Base-by-base conservation (phyloP, 352 stramenopile species). In the Pythium angustatum region DNA sequence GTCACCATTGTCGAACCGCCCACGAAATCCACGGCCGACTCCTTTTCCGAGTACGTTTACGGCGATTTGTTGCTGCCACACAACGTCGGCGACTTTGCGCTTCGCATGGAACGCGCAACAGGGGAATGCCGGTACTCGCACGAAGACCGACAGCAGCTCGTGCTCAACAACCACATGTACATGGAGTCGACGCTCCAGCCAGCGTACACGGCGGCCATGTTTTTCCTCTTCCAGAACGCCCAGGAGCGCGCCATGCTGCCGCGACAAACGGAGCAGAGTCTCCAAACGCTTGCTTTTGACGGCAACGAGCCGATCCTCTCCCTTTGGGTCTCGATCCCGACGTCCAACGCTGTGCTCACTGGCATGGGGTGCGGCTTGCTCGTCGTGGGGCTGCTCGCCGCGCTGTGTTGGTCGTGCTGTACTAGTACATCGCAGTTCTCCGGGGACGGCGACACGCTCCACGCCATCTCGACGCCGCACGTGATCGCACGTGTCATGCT, bases 181-280 rank as follows among this genome's bases (percentile, higher is more conserved):
- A 55, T 55, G 48, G 48, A 55, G 48, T 24, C 17, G 27, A 55
- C 26, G 17, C 48, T 55, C 48, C 48, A 55, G 28, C 48, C 48
- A 14, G 48, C 19, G 48, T 55, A 55, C 31, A 55, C 48, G n/a
- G 27, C 48, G 31, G 48, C 28, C 48, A 21, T 55, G 28, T 55
- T 55, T n/a, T 55, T 41, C 28, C 48, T 55, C 27, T 55, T 55
- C 48, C 48, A 55, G 48, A 41, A 55, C 31, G 48, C 26, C 48
- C 3, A 22, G 6, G 50, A 48, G 21, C 48, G 27, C 10, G 36
- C 52, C 24, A 11, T 33, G 30, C 24, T 60, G 40, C 36, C 36
- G 14, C 36, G 7, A 44, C 36, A 17, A 10, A n/a, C 36, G 36
- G 7, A 44, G 4, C 36, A 44, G 14, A 4, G 40, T n/a, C 7